phyloP scores from a whole-genome alignment of 2,329 filamentous ascomycete genomes.

The Arthrobotrys conoides region DNA sequence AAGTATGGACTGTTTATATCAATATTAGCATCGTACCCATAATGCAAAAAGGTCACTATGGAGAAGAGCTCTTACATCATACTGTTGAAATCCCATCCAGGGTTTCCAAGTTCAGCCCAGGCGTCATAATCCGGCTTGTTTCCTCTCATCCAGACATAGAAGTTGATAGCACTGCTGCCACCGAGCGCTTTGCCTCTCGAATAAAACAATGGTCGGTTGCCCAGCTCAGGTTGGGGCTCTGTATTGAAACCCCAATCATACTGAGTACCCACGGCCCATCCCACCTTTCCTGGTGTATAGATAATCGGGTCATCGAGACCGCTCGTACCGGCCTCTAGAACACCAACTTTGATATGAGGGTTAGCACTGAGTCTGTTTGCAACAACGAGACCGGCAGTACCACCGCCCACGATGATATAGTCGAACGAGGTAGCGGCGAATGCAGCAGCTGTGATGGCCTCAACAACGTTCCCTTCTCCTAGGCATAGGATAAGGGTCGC shows the following conservation, averaged over 20 bases:
- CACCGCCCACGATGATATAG: constrained; percentile 70
- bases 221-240: constrained; percentile 24
- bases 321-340: constrained; percentile 48
- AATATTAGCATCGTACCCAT: constrained; percentile 3
- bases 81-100: constrained; percentile 73
- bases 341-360: constrained; percentile 41
- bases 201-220: constrained; percentile 24
- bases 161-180: constrained; percentile 66
- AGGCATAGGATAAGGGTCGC: constrained; percentile 44
- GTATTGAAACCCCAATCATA: constrained; percentile 54
- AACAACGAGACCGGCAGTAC: constrained; percentile 70
- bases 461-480: constrained; percentile 25
- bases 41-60: background rate
- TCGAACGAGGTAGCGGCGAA: constrained; percentile 66
- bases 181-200: constrained; percentile 64
- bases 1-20: constrained; percentile 53
- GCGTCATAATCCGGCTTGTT: constrained; percentile 71
- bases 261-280: constrained; percentile 37
- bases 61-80: constrained; percentile 64
- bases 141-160: constrained; percentile 67
- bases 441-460: constrained; percentile 2
- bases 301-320: constrained; percentile 42
- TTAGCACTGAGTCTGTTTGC: constrained; percentile 67
- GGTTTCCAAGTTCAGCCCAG: constrained; percentile 74
- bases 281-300: constrained; percentile 46